phyloP scores from a whole-genome alignment of 306 rosid species.

The Cyamopsis tetragonoloba region DNA sequence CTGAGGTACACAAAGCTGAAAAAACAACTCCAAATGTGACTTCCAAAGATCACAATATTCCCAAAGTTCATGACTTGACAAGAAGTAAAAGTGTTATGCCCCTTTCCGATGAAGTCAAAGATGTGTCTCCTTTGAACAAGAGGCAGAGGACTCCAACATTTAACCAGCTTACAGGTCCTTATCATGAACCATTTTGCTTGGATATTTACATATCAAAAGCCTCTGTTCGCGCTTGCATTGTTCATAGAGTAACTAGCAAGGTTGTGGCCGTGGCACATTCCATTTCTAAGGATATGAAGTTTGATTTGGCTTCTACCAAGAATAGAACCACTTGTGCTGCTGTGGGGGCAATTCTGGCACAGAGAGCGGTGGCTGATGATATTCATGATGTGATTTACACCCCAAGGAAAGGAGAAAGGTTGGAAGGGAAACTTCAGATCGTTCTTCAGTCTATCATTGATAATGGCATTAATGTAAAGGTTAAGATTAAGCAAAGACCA shows the following conservation, averaged over 20 bases:
- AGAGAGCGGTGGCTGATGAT: conserved; percentile 87
- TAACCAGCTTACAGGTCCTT: conserved; percentile 80
- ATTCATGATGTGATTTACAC: conserved; percentile 80
- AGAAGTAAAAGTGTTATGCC: conserved; percentile 16
- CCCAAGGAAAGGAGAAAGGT: conserved; percentile 77
- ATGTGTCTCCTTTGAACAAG: conserved; percentile 36
- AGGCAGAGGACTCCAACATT: conserved; percentile 62
- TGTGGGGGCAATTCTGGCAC: conserved; percentile 74
- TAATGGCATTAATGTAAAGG: conserved; percentile 65
- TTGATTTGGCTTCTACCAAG: conserved; percentile 67
- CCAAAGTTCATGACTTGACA: conserved; percentile 26
- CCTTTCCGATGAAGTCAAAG: conserved; percentile 19
- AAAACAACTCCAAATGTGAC: conserved; percentile 10
- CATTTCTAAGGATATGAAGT: conserved; percentile 80
- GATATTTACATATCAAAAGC: conserved; percentile 87
- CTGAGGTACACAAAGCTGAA: conserved; percentile 31
- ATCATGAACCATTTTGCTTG: conserved; percentile 84
- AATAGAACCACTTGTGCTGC: conserved; percentile 73
- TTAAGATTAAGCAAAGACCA: conserved; percentile 71
- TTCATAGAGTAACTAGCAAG: conserved; percentile 77
- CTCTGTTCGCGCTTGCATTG: conserved; percentile 77
- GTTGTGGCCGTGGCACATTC: conserved; percentile 90
- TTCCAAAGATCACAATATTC: conserved; percentile 30
- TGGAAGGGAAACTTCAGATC: conserved; percentile 82
- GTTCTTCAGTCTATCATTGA: conserved; percentile 73